Conservation (phyloP, 768 basidiomycete genomes). For the Lactarius vividus region DNA sequence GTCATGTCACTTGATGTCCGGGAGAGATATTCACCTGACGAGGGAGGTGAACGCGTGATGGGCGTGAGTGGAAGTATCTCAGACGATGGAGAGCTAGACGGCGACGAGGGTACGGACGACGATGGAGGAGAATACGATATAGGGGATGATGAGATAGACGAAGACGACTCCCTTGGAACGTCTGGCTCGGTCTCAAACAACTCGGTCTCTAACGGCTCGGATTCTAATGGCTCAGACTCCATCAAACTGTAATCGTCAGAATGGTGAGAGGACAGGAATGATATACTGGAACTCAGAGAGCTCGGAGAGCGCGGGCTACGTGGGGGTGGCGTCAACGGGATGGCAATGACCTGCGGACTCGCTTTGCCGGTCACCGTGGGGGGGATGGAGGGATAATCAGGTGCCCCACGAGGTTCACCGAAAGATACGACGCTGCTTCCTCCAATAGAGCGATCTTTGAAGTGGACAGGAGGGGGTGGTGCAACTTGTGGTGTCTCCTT, state of each 20-base stretch:
- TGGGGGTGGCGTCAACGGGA: slow-evolving; percentile 46
- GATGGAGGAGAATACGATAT: slow-evolving; percentile 37
- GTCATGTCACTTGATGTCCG: slow-evolving; percentile 33
- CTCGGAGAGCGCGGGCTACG: slow-evolving; percentile 41
- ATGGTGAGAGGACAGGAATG: slow-evolving; percentile 61
- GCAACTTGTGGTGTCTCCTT: slow-evolving; percentile 15
- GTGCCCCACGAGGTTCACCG: slow-evolving; percentile 28
- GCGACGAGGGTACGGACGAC: slow-evolving; percentile 38
- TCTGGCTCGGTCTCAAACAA: slow-evolving; percentile 36
- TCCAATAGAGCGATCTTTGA: slow-evolving; percentile 25
- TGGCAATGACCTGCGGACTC: slow-evolving; percentile 30
- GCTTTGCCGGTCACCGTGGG: slow-evolving; percentile 11
- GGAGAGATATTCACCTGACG: slow-evolving; percentile 40
- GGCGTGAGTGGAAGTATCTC: slow-evolving; percentile 17
- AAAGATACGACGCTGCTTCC: slow-evolving; percentile 38
- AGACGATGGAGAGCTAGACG: slow-evolving; percentile 18
- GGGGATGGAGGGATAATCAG: slow-evolving; percentile 18
- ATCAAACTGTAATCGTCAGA: slow-evolving; percentile 64
- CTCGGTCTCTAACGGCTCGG: slow-evolving; percentile 34
- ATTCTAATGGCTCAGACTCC: slow-evolving; percentile 36
- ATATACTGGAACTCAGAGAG: slow-evolving; percentile 37
- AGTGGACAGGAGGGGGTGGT: slow-evolving; percentile 5
- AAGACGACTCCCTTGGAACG: slow-evolving; percentile 21
- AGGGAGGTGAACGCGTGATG: slow-evolving; percentile 21
- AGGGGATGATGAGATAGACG: slow-evolving; percentile 3